Conservation (phyloP, 2,329 filamentous ascomycete genomes). For the Colletotrichum neosansevieriae region DNA sequence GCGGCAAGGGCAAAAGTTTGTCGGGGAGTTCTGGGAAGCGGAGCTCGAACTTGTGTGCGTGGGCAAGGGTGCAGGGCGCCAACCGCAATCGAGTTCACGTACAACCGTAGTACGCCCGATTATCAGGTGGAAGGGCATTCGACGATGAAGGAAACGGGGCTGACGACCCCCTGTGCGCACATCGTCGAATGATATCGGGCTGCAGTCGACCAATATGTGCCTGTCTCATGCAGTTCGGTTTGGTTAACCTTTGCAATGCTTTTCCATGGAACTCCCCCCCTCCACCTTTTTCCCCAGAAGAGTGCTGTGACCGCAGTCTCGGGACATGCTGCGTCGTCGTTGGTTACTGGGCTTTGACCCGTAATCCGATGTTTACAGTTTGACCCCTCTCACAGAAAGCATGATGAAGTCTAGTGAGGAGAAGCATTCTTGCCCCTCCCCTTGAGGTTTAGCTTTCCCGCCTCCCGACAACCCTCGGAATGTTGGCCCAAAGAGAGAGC, state of each 20-base stretch:
- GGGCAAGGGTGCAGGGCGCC: constrained; percentile 7
- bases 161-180: not conserved
- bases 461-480: not conserved
- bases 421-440: not conserved
- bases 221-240: constrained; percentile 7
- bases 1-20: constrained; percentile 11
- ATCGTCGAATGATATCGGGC: not conserved
- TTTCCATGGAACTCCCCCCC: constrained; percentile 14
- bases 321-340: constrained; percentile 16
- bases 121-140: constrained; percentile 8
- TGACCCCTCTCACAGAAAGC: constrained; percentile 14
- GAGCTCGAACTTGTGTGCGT: not conserved
- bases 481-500: constrained; percentile 13
- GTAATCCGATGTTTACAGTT: constrained; percentile 34
- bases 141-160: not conserved
- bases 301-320: constrained; percentile 20
- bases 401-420: constrained; percentile 3
- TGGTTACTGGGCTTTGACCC: not conserved
- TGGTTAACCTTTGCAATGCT: constrained; percentile 1
- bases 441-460: constrained; percentile 3
- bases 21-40: not conserved
- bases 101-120: constrained; percentile 1
- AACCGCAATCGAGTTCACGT: not conserved
- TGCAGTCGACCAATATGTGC: not conserved
- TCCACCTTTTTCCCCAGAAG: not conserved